These are phyloP conservation scores for Drechslerella coelobrocha DNA, from an alignment of 2,329 filamentous ascomycete genomes.

Conservation along the genomic window DNA sequence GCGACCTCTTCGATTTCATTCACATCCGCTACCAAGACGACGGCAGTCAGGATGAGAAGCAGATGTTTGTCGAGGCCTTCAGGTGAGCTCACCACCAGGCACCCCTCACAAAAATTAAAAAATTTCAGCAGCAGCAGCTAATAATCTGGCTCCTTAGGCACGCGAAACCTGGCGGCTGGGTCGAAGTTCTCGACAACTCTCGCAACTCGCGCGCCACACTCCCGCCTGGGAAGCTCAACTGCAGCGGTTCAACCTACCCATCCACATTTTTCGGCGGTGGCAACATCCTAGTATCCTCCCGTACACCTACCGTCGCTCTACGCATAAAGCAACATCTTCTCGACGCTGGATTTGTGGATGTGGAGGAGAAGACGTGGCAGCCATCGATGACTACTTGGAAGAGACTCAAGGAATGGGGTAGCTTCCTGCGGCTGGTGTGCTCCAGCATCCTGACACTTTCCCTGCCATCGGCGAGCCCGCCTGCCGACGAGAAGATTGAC, in stretches of 20 bases:
- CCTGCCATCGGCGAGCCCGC: conserved; percentile 28
- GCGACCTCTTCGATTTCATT: conserved; percentile 54
- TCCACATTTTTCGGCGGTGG: conserved; percentile 48
- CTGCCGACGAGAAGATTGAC: conserved; percentile 30
- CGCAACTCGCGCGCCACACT: conserved; percentile 45
- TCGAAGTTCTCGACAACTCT: conserved; percentile 54
- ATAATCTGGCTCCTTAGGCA: conserved; percentile 51
- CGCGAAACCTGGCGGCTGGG: conserved; percentile 55
- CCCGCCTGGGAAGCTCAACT: conserved; percentile 46
- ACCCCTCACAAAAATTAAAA: neutral
- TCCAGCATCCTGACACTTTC: conserved; percentile 45
- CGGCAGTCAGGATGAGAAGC: conserved; percentile 53
- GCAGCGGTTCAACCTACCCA: conserved; percentile 49
- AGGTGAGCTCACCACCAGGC: conserved; percentile 45
- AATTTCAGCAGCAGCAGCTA: conserved; percentile 28
- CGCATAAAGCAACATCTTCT: conserved; percentile 54
- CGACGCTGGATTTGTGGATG: conserved; percentile 54
- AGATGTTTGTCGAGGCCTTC: conserved; percentile 54
- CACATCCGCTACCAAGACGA: conserved; percentile 55
- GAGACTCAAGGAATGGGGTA: conserved; percentile 53
- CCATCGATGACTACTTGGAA: conserved; percentile 52
- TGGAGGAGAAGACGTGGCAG: conserved; percentile 54
- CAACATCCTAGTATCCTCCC: conserved; percentile 42
- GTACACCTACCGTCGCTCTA: conserved; percentile 51
- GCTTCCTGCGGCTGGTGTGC: conserved; percentile 50